These are phyloP conservation scores for Suhomyces panamericanus DNA, from an alignment of 1,139 yeast genomes.

Conservation along the genomic window DNA sequence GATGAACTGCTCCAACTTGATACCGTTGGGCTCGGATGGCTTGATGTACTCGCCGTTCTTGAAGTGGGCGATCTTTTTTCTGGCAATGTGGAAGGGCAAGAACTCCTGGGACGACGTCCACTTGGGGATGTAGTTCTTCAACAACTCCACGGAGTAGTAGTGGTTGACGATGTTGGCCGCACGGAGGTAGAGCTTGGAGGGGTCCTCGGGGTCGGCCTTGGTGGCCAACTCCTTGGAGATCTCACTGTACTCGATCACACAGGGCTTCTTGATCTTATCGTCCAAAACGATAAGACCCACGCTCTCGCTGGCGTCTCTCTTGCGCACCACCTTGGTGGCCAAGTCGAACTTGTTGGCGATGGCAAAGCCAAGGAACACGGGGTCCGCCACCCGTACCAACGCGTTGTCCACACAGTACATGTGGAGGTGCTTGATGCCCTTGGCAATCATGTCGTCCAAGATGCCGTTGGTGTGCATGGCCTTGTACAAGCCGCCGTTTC, in stretches of 20 bases:
- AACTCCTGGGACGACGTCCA: constrained; percentile 70
- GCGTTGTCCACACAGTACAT: constrained; percentile 97
- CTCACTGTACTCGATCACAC: constrained; percentile 95
- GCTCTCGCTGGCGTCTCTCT: constrained; percentile 80
- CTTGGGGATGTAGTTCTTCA: constrained; percentile 55
- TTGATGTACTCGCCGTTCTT: constrained; percentile 49
- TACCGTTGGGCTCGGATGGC: constrained; percentile 81
- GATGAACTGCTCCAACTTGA: constrained; percentile 93
- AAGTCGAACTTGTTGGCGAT: constrained; percentile 63
- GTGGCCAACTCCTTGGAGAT: constrained; percentile 73
- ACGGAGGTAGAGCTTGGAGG: constrained; percentile 64
- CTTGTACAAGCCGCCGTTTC: constrained; percentile 94
- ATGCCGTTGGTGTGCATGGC: constrained; percentile 70
- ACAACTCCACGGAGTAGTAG: constrained; percentile 79
- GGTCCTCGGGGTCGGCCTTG: constrained; percentile 50
- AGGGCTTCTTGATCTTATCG: constrained; percentile 61
- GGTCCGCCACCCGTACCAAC: constrained; percentile 92
- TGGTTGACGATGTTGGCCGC: constrained; percentile 98
- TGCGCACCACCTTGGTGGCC: constrained; percentile 94
- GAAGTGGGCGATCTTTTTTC: constrained; percentile 76
- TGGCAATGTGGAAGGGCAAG: constrained; percentile 92
- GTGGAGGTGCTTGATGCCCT: constrained; percentile 85
- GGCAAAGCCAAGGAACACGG: constrained; percentile 86
- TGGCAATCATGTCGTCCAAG: constrained; percentile 63
- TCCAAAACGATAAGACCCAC: constrained; percentile 90